Base-by-base conservation (phyloP, 2,329 filamentous ascomycete genomes). In the Xylariaceae sp. region DNA sequence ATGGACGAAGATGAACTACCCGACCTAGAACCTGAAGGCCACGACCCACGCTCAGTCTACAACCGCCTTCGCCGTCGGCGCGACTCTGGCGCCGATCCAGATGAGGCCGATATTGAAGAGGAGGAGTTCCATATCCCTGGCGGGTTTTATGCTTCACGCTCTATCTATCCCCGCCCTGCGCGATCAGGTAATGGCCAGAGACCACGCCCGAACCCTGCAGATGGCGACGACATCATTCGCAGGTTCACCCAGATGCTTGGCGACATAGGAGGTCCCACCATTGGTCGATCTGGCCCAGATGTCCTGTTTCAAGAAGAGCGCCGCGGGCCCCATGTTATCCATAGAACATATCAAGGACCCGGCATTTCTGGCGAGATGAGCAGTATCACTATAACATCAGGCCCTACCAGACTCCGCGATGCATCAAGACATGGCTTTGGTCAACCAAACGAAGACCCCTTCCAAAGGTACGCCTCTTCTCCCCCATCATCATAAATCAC, bases 81-180 rank as follows among this genome's bases (percentile, higher is more conserved):
- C 37, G 64, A 68, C 39, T 62, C 68, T 40, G 70, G 76, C 47
- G 78, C 77, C 2, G 80, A 83, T 47, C 77, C 77, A 1, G 79
- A 80, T 12, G 78, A 81, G 54, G 75, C 67, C 21, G 76, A 82
- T 55, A 77, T 82, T 48, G 76, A 80, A 20, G 73, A 81, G 22
- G 68, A 75, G 29, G 38, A 72, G n/a, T 50, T 57, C 17, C 56
- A 53, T 21, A 70, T 67, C 1, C 67, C 69, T 2, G 63, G 68
- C 29, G 69, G 70, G 7, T 65, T 76, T 48, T 63, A 65, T 37
- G 65, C 68, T 42, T 64, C 65, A 22, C 68, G 66, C 22, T 65
- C 62, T 16, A 63, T 67, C 22, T 55, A 56, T 37, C 58, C 53
- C 8, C 49, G 53, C 6, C 58, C 58, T 11, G 56, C 56, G 6